A percentile compares a stretch with the other conserved stretches of the same genome.
Conservation (phyloP, 179 eudicot genomes). For the Nepenthes alata region DNA sequence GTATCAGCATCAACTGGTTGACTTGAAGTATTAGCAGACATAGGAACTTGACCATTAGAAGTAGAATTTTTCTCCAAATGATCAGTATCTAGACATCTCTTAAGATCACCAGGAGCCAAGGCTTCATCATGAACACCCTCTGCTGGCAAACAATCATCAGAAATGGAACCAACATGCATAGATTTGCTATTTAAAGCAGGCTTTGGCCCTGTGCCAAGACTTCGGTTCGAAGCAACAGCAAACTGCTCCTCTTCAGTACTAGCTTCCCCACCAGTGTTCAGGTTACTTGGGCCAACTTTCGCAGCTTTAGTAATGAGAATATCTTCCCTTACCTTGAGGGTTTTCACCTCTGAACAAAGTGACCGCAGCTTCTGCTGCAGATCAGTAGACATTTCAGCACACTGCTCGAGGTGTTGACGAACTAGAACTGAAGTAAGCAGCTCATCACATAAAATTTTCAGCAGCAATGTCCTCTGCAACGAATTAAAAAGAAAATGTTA, state of each 20-base stretch:
- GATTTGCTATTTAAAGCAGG: conserved; percentile 12
- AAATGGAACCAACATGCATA: conserved; percentile 6
- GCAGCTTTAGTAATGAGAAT: conserved; percentile 28
- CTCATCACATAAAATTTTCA: conserved; percentile 76
- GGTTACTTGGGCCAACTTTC: conserved; percentile 16
- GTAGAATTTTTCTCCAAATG: conserved; percentile 15
- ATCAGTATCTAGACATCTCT: not conserved
- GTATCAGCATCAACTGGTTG: conserved; percentile 13
- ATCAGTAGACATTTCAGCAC: conserved; percentile 44
- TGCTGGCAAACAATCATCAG: conserved; percentile 10
- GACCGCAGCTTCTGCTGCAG: conserved; percentile 67
- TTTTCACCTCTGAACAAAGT: conserved; percentile 47
- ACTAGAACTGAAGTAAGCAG: conserved; percentile 47
- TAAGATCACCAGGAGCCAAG: conserved; percentile 3
- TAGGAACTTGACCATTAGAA: conserved; percentile 12
- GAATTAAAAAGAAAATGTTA: conserved; percentile 5
- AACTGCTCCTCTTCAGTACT: conserved; percentile 7
- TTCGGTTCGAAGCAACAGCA: conserved; percentile 11
- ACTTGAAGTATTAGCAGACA: conserved; percentile 18
- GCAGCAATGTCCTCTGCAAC: conserved; percentile 63
- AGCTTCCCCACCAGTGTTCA: conserved; percentile 13
- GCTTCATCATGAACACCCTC: conserved; percentile 1
- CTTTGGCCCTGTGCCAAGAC: conserved; percentile 12
- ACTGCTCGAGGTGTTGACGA: conserved; percentile 68
- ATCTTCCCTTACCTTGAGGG: conserved; percentile 52